Conservation (phyloP, 2,329 filamentous ascomycete genomes). For the Talaromyces rugulosus region DNA sequence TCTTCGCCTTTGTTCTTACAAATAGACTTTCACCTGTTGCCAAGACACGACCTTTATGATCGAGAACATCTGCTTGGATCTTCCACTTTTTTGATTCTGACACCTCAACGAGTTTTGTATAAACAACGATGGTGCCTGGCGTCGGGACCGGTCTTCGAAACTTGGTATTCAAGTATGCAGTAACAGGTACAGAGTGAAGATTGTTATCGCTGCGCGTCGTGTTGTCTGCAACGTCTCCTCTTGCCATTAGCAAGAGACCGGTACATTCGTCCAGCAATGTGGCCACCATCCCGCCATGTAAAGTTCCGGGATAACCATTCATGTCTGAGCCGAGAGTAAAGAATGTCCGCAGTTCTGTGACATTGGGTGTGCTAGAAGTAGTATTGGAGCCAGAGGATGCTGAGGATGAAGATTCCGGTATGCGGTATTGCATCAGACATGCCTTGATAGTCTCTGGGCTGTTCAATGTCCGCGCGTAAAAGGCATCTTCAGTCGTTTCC, state of each 20-base stretch:
- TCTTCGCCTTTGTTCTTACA: background rate
- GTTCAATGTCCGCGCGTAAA: background rate
- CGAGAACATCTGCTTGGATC: background rate
- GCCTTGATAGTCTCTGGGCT: background rate
- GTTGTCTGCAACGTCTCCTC: conserved; percentile 1
- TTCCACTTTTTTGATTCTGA: background rate
- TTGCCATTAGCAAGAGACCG: conserved; percentile 16
- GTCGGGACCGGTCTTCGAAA: conserved; percentile 19
- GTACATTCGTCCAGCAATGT: conserved; percentile 24
- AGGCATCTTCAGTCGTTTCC: background rate
- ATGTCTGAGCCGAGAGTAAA: conserved; percentile 23
- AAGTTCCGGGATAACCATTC: conserved; percentile 22
- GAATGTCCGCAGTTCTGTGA: conserved; percentile 22
- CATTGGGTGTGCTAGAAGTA: background rate
- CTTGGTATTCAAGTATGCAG: conserved; percentile 21
- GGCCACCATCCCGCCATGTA: conserved; percentile 26
- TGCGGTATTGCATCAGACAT: background rate
- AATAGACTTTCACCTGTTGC: background rate
- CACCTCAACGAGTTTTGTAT: background rate
- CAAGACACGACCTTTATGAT: background rate
- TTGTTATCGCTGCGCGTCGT: background rate
- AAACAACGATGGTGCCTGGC: conserved; percentile 22
- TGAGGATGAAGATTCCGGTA: background rate
- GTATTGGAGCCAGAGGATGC: background rate
- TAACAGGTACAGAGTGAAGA: conserved; percentile 14